Base-by-base conservation (phyloP, 2,329 filamentous ascomycete genomes). In the Microsporum ferrugineum region DNA sequence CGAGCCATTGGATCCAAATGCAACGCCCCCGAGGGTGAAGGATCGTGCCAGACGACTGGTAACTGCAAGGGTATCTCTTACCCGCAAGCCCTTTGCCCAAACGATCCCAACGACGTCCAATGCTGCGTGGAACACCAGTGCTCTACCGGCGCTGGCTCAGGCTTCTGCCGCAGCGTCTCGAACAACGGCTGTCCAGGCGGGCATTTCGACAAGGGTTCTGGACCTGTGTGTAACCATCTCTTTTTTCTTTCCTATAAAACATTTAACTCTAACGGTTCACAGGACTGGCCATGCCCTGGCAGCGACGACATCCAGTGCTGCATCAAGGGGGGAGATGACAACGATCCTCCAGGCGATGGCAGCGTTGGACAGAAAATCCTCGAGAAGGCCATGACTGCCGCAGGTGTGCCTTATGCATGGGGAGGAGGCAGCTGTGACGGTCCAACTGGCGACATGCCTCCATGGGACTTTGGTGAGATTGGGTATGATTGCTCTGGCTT, bases 301-400 rank as follows among this genome's bases (percentile, higher is more conserved):
- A 17, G 36, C 31, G 29, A 56, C 23, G 29, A 56, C 36, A 56
- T 56, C n/a, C 51, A 56, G 14, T 56, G 51, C 12, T 56, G 51
- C 36, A 39, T 56, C 51, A 31, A 56, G 29, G 29, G 51, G 6
- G 51, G 10, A 23, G 39, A 43, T 3, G 39, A 43, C 3, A 43
- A 43, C 8, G 23, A 23, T 2, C 43, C 43, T 17, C 43, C 43
- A 29, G 7, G 43, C 5, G 23, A 47, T 17, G 43, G 43, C 7
- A 27, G 17, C 23, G 4, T 47, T 17, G 43, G 43, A 6, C 43
- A 47, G 10, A 2, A 70, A 58, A 68, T 79, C 58, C 66, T 79
- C 61, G 75, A 76, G 68, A 79, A 78, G 71, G 73, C 77, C 68
- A 78, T 80, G 77, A 69, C 75, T 63, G 75, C 76, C 57, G 67